These are phyloP conservation scores for Rhizopus arrhizus DNA, from an alignment of 371 early-diverging fungal genomes.

Conservation along the genomic window DNA sequence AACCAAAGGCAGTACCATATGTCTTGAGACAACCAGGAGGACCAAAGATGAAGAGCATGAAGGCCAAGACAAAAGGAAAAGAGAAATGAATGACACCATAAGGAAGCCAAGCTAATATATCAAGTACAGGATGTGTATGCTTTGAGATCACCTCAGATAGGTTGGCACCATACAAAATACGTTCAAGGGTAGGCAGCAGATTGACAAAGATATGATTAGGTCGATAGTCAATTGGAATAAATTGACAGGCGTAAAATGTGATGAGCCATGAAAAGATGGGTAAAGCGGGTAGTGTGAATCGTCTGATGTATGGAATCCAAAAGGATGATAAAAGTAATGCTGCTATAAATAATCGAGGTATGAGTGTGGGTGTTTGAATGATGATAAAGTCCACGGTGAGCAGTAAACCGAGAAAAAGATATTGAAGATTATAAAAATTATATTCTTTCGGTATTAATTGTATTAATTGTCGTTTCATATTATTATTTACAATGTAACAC, in stretches of 20 bases:
- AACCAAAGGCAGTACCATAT: slow-evolving; percentile 67
- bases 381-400: slow-evolving; percentile 10
- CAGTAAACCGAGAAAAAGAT: not conserved
- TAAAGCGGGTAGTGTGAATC: slow-evolving; percentile 56
- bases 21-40: slow-evolving; percentile 55
- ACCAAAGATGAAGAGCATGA: slow-evolving; percentile 53
- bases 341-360: slow-evolving; percentile 27
- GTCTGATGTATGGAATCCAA: slow-evolving; percentile 44
- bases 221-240: slow-evolving; percentile 60
- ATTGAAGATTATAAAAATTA: not conserved
- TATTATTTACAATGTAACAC: not conserved
- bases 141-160: slow-evolving; percentile 65
- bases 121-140: slow-evolving; percentile 53
- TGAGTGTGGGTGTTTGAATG: not conserved
- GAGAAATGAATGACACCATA: slow-evolving; percentile 78
- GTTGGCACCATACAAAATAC: slow-evolving; percentile 70
- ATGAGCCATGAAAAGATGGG: slow-evolving; percentile 70
- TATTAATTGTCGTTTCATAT: not conserved
- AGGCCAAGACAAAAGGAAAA: slow-evolving; percentile 60
- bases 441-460: not conserved
- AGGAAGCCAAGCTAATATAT: slow-evolving; percentile 73
- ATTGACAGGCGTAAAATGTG: slow-evolving; percentile 67
- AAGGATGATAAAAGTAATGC: slow-evolving; percentile 23
- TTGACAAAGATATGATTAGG: slow-evolving; percentile 68
- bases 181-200: slow-evolving; percentile 67